Evolutionary conservation across 2,329 filamentous ascomycete species (phyloP).

Genomic region (Orbilia oligospora): DNA sequence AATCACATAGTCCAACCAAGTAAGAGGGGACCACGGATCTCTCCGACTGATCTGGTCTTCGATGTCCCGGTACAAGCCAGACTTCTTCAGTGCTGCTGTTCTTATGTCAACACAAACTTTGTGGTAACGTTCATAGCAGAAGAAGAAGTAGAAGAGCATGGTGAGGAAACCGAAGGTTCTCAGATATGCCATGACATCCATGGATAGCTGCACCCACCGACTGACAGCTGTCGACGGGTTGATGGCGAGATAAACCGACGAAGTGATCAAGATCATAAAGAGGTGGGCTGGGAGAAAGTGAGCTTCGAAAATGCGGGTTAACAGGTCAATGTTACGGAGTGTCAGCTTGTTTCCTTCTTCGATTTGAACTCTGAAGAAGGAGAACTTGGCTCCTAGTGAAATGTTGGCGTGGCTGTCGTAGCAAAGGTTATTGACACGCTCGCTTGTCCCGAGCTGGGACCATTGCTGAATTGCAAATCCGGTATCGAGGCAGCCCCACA

Average conservation of each 20-base stretch:
- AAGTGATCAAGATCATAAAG: conserved; percentile 76
- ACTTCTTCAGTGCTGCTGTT: conserved; percentile 77
- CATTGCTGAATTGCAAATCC: conserved; percentile 75
- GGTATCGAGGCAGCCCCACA: conserved; percentile 81
- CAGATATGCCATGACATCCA: conserved; percentile 74
- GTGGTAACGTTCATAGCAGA: conserved; percentile 78
- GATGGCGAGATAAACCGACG: conserved; percentile 74
- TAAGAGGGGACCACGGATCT: conserved; percentile 68
- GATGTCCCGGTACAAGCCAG: conserved; percentile 76
- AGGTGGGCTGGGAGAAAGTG: conserved; percentile 80
- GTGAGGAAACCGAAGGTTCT: conserved; percentile 75
- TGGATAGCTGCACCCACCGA: conserved; percentile 73
- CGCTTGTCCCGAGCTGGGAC: conserved; percentile 73
- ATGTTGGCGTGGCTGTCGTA: conserved; percentile 73
- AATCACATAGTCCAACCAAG: conserved; percentile 73
- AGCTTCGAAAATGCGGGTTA: conserved; percentile 80
- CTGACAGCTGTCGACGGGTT: conserved; percentile 70
- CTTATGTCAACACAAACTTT: conserved; percentile 74
- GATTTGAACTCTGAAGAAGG: conserved; percentile 46
- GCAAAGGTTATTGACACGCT: conserved; percentile 73
- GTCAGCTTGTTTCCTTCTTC: conserved; percentile 53
- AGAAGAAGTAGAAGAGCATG: conserved; percentile 75
- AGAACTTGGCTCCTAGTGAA: conserved; percentile 66
- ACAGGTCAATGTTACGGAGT: conserved; percentile 71
- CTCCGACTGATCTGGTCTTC: conserved; percentile 71